Conservation (phyloP, 257 asterid genomes). For the Mitragyna speciosa region DNA sequence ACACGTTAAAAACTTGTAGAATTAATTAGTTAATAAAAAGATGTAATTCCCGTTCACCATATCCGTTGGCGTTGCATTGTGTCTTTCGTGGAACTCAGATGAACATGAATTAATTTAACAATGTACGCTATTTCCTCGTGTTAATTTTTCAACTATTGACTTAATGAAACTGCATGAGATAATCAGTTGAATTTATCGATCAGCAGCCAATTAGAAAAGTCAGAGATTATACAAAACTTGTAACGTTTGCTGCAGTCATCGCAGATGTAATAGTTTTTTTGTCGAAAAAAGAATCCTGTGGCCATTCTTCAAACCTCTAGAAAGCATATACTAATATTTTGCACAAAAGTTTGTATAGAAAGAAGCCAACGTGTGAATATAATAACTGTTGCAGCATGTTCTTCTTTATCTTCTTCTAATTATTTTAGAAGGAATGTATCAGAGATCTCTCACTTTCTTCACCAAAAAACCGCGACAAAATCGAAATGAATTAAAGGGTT, state of each 20-base stretch:
- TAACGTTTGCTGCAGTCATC: neutral
- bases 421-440: neutral
- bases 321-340: neutral
- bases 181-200: neutral
- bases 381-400: neutral
- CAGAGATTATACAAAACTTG: neutral
- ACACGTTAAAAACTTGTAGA: no score
- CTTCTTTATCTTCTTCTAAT: neutral
- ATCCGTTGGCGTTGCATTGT: neutral
- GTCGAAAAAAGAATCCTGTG: neutral
- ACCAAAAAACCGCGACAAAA: neutral
- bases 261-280: neutral
- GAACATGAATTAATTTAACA: neutral
- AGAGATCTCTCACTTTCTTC: conserved; percentile 4
- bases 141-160: neutral
- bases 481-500: neutral
- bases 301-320: neutral
- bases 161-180: neutral
- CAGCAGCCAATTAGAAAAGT: neutral
- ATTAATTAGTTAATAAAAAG: neutral
- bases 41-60: no score
- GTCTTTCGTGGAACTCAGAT: neutral
- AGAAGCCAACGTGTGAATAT: neutral
- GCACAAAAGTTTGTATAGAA: no score
- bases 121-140: neutral